Conservation (phyloP, 495 filamentous ascomycete genomes). For the Cenococcum geophilum region DNA sequence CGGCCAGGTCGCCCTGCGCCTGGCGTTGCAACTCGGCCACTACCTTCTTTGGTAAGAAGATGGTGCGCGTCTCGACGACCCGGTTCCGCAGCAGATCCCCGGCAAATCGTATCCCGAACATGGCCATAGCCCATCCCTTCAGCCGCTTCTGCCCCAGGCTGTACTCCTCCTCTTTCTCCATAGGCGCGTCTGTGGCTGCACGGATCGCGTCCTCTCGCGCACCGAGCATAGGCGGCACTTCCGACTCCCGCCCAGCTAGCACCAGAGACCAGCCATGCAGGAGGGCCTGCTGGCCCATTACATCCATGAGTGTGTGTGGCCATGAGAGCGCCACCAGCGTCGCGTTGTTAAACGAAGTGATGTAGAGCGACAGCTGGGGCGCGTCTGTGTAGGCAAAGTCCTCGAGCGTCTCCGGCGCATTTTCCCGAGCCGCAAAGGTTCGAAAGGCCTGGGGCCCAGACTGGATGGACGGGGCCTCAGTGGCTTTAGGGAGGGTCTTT, state of each 20-base stretch:
- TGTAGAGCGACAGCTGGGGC: slow-evolving; percentile 45
- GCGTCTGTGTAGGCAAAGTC: slow-evolving; percentile 42
- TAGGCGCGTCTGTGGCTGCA: too few species aligned
- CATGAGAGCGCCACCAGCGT: slow-evolving; percentile 45
- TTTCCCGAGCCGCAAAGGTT: slow-evolving; percentile 5
- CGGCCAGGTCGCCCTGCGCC: slow-evolving; percentile 7
- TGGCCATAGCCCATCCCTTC: slow-evolving; percentile 25
- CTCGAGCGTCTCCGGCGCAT: slow-evolving; percentile 33
- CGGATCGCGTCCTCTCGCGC: slow-evolving; percentile 36
- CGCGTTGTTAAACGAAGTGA: slow-evolving; percentile 45
- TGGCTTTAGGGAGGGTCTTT: slow-evolving; percentile 9
- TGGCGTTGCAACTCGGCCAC: slow-evolving; percentile 4
- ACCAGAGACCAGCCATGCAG: slow-evolving; percentile 39
- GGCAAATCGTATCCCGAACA: slow-evolving; percentile 29
- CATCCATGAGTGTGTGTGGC: slow-evolving; percentile 48
- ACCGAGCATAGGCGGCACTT: slow-evolving; percentile 39
- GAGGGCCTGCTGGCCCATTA: slow-evolving; percentile 35
- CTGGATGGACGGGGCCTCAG: slow-evolving; percentile 31
- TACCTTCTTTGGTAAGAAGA: slow-evolving; percentile 5
- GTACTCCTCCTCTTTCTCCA: slow-evolving; percentile 11
- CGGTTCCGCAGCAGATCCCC: not conserved
- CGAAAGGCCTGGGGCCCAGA: slow-evolving; percentile 35
- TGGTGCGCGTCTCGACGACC: slow-evolving; percentile 11
- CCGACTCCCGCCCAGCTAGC: slow-evolving; percentile 38
- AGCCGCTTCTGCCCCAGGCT: slow-evolving; percentile 27